Conservation (phyloP, 371 early-diverging fungal species). For the Circinella minor region DNA sequence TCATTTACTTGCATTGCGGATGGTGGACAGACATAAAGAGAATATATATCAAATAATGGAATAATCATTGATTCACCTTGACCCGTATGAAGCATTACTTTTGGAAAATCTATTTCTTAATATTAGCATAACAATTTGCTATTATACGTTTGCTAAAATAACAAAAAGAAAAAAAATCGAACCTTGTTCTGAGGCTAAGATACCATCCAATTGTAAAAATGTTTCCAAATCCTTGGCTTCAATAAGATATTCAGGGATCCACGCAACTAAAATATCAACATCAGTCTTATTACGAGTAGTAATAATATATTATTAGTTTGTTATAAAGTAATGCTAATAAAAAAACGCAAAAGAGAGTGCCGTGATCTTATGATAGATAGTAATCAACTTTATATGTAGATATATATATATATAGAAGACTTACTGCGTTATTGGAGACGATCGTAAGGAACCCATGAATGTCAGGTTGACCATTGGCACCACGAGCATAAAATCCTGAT, state of each 20-base stretch:
- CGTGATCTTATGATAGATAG: not conserved
- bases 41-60: slow-evolving; percentile 28
- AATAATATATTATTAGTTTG: not conserved
- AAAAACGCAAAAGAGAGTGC: too few relatives aligned
- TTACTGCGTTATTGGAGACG: slow-evolving; percentile 16
- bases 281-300: slow-evolving; percentile 5
- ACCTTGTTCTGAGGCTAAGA: slow-evolving; percentile 35
- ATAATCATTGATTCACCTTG: slow-evolving; percentile 31
- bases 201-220: slow-evolving; percentile 39
- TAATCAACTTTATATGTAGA: not conserved
- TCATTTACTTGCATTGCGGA: not conserved
- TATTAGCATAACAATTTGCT: not conserved
- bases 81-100: slow-evolving; percentile 26
- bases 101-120: slow-evolving; percentile 24
- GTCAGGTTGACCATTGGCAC: slow-evolving; percentile 12
- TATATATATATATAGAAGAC: not conserved
- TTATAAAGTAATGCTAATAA: not conserved
- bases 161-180: not conserved
- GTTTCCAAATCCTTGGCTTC: slow-evolving; percentile 30
- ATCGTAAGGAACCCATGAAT: slow-evolving; percentile 40
- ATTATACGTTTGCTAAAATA: too few relatives aligned
- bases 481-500: slow-evolving; percentile 39
- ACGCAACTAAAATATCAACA: slow-evolving; percentile 27
- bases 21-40: slow-evolving; percentile 41
- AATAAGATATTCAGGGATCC: slow-evolving; percentile 50